Conservation (phyloP, 371 early-diverging fungal species). For the Circinella umbellata region DNA sequence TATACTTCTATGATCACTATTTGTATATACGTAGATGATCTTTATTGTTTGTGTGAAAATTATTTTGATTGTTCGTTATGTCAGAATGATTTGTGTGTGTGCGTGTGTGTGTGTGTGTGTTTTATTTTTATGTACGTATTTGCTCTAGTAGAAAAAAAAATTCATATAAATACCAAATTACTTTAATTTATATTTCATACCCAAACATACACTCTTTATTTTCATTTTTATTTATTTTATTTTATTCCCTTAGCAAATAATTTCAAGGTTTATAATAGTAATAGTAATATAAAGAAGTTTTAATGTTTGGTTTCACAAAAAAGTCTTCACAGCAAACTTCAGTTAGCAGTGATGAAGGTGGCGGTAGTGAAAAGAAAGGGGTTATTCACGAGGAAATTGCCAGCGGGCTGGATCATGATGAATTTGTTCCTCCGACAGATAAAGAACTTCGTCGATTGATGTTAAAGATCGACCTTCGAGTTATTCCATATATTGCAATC, state of each 20-base stretch:
- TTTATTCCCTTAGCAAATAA: no score
- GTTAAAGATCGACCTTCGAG: slow-evolving; percentile 14
- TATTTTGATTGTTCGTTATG: no score
- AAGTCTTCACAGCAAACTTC: not conserved
- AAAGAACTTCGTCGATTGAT: slow-evolving; percentile 7
- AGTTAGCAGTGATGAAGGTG: not conserved
- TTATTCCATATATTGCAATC: slow-evolving; percentile 38
- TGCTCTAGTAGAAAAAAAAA: no score
- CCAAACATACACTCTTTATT: no score
- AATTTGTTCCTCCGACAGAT: not conserved
- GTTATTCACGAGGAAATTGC: not conserved
- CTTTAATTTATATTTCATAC: no score
- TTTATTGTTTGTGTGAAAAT: no score
- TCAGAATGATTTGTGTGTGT: no score
- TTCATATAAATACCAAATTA: no score
- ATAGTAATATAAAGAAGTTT: not conserved
- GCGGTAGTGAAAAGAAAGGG: not conserved
- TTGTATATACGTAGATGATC: not conserved
- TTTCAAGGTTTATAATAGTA: not conserved
- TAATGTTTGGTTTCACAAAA: slow-evolving; percentile 1
- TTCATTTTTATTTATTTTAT: no score
- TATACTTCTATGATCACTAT: not conserved
- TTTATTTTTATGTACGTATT: no score
- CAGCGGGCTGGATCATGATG: not conserved
- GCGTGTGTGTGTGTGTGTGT: no score